These are phyloP conservation scores for Hibiscus trionum DNA, from an alignment of 345 rosid species.

Conservation along the genomic window DNA sequence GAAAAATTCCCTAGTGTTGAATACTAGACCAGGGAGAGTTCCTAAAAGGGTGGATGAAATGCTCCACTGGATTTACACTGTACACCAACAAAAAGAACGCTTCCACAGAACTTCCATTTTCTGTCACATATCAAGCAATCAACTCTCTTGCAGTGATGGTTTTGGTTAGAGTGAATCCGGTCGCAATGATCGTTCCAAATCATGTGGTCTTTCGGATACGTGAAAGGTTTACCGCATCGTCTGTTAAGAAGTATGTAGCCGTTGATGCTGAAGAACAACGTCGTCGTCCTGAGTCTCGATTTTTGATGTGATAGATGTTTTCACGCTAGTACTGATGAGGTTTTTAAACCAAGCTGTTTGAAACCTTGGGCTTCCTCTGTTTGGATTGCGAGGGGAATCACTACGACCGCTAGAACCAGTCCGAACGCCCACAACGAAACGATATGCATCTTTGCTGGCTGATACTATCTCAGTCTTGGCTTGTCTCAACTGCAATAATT, in stretches of 20 bases:
- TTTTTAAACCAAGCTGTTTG: constrained; percentile 82
- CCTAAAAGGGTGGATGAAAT: too few relatives aligned
- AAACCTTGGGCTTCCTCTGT: constrained; percentile 46
- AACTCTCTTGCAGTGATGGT: constrained; percentile 6
- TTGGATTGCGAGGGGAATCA: constrained; percentile 49
- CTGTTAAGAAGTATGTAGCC: constrained; percentile 8
- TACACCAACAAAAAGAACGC: not conserved
- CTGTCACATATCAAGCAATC: constrained; percentile 7
- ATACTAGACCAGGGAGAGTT: too few relatives aligned
- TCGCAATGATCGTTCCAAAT: not conserved
- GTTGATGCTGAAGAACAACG: constrained; percentile 20
- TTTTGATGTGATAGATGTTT: constrained; percentile 50
- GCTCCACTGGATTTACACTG: not conserved
- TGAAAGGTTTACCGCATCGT: constrained; percentile 3
- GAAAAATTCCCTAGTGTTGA: too few relatives aligned
- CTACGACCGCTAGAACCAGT: constrained; percentile 23
- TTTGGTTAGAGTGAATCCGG: constrained; percentile 6
- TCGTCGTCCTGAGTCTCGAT: constrained; percentile 25
- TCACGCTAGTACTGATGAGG: constrained; percentile 48
- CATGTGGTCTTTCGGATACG: not conserved
- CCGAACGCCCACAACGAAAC: constrained; percentile 61
- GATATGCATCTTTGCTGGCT: constrained; percentile 96
- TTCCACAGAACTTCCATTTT: not conserved
- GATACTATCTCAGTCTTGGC: constrained; percentile 90
- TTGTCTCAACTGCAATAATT: constrained; percentile 62